Evolutionary conservation across 495 filamentous ascomycete genomes (phyloP).

Genomic region (Tuber borchii): DNA sequence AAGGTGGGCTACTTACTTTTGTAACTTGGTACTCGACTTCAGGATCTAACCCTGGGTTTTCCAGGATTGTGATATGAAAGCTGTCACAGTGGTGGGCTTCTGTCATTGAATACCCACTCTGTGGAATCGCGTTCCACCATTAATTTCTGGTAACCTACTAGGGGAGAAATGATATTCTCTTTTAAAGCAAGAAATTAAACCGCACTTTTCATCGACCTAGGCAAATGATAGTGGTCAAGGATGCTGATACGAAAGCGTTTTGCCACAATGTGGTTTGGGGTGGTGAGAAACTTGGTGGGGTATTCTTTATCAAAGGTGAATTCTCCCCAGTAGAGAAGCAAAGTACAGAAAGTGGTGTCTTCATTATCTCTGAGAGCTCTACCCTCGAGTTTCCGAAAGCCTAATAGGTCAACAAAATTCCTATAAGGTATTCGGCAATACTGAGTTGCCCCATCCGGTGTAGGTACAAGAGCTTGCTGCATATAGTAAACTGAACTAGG

Average conservation of each 20-base stretch:
- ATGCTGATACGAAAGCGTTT: neutral
- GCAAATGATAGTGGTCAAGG: neutral
- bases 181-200: neutral
- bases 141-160: neutral
- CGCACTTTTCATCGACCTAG: neutral
- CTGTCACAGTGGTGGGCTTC: conserved; percentile 1
- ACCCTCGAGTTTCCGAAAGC: neutral
- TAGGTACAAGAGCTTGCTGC: neutral
- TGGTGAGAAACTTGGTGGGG: neutral
- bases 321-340: conserved; percentile 3
- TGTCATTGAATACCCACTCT: neutral
- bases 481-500: neutral
- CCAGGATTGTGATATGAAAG: conserved; percentile 9
- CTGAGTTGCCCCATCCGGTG: neutral
- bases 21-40: neutral
- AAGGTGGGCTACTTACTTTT: neutral
- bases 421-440: neutral
- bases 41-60: neutral
- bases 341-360: neutral
- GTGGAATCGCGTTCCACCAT: neutral
- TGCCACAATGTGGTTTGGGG: conserved; percentile 2
- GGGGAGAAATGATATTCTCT: neutral
- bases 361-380: neutral
- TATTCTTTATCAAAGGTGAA: neutral
- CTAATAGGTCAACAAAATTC: neutral